phyloP scores from a whole-genome alignment of 1,284 basidiomycete genomes.

The Porphyrellus sp. region DNA sequence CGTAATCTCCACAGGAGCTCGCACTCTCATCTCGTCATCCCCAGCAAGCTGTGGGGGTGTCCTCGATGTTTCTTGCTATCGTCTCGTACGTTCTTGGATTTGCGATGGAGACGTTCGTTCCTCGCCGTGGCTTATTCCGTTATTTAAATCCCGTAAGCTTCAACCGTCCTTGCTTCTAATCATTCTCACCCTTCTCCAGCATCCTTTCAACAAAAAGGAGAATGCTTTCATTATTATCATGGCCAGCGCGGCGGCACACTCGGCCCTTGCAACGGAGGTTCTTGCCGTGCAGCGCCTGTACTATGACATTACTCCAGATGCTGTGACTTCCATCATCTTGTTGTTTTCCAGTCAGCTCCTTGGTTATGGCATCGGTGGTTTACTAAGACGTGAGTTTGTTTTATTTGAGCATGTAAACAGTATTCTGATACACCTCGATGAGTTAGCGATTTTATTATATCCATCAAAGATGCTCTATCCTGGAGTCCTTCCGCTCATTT shows the following conservation, averaged over 20 bases:
- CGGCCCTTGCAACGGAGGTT: slow-evolving; percentile 64
- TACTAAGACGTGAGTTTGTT: slow-evolving; percentile 44
- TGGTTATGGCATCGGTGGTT: slow-evolving; percentile 58
- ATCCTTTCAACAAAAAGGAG: slow-evolving; percentile 47
- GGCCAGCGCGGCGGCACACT: slow-evolving; percentile 61
- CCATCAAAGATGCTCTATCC: slow-evolving; percentile 68
- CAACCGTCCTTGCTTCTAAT: slow-evolving; percentile 14
- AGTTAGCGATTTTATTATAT: slow-evolving; percentile 49
- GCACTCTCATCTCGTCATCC: not conserved
- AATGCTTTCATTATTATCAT: slow-evolving; percentile 67
- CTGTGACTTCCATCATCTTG: slow-evolving; percentile 53
- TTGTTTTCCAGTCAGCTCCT: slow-evolving; percentile 62
- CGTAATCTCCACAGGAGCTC: not conserved
- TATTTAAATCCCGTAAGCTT: slow-evolving; percentile 54
- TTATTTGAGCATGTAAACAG: slow-evolving; percentile 10
- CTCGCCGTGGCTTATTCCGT: slow-evolving; percentile 45
- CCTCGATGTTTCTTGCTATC: slow-evolving; percentile 50
- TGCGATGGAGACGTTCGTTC: slow-evolving; percentile 44
- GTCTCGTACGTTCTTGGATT: slow-evolving; percentile 42
- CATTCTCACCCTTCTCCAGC: slow-evolving; percentile 26
- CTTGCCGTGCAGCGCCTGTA: slow-evolving; percentile 58
- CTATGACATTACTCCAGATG: slow-evolving; percentile 55
- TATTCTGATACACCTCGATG: slow-evolving; percentile 18
- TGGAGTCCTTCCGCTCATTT: slow-evolving; percentile 49
- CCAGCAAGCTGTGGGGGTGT: slow-evolving; percentile 50